These are phyloP conservation scores for Solanum aculeatissimum DNA, from an alignment of 305 asterid genomes.

Conservation along the genomic window DNA sequence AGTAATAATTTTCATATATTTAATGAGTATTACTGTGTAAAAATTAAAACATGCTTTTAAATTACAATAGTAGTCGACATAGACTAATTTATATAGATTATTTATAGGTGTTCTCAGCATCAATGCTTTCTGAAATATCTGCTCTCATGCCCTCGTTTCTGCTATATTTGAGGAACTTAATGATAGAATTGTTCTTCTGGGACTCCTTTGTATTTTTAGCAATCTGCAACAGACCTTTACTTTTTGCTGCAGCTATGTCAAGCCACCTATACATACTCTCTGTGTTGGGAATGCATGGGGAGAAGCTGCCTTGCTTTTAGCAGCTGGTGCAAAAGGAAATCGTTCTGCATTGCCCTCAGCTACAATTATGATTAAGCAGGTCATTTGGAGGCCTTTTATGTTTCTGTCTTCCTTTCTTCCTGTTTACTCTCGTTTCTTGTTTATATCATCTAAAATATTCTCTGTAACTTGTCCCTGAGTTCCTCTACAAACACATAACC, in stretches of 20 bases:
- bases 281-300: slow-evolving; percentile 99
- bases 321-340: slow-evolving; percentile 94
- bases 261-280: slow-evolving; percentile 79
- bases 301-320: slow-evolving; percentile 94
- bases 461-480: background rate
- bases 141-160: background rate
- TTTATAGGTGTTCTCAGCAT: background rate
- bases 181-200: background rate
- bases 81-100: background rate
- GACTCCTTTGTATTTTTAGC: background rate
- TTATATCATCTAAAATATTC: background rate
- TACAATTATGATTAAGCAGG: slow-evolving; percentile 96
- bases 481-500: background rate
- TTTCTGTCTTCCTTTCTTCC: slow-evolving; percentile 9
- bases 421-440: background rate
- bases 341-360: slow-evolving; percentile 95
- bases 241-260: slow-evolving; percentile 45
- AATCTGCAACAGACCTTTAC: background rate
- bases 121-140: background rate
- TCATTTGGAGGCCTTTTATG: slow-evolving; percentile 10
- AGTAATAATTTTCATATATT: background rate
- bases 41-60: background rate
- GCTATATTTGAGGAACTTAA: background rate
- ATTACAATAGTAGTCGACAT: background rate
- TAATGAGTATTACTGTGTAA: background rate